Percentiles rank a stretch among this genome's conserved stretches.
phyloP scores from a whole-genome alignment of 148 eudicot genomes.

The Vaccinium myrtillus region DNA sequence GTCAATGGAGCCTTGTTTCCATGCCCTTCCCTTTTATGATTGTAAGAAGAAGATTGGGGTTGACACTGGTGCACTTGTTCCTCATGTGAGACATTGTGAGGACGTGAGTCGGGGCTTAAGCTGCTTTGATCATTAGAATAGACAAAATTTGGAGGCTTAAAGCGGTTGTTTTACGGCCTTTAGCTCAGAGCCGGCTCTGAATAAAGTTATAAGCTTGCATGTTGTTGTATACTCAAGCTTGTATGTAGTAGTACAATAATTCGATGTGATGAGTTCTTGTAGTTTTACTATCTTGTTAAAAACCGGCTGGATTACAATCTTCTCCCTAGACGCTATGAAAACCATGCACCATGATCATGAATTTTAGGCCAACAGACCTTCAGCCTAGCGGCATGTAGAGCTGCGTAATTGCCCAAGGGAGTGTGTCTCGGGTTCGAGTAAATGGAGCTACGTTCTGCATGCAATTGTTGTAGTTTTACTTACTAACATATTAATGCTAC shows the following conservation, averaged over 20 bases:
- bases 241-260: no score
- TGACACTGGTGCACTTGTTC: conserved; percentile 71
- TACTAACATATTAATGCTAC: not conserved
- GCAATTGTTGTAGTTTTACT: not conserved
- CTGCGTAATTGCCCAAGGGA: not conserved
- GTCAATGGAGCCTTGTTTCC: conserved; percentile 96
- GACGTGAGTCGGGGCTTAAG: conserved; percentile 97
- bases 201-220: not conserved
- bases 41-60: conserved; percentile 56
- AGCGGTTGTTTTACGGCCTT: no score
- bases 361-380: not conserved
- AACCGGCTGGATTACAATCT: not conserved
- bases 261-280: not conserved
- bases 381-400: not conserved
- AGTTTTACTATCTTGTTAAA: not conserved
- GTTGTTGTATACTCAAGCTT: not conserved
- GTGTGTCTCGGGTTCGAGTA: not conserved
- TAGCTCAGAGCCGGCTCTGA: no score
- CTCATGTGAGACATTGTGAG: conserved; percentile 92
- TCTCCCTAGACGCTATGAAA: not conserved
- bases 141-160: no score
- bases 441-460: not conserved
- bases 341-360: not conserved
- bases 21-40: conserved; percentile 85
- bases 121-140: conserved; percentile 43